Base-by-base conservation (phyloP, 2,329 filamentous ascomycete species). In the Fusarium stilboides region DNA sequence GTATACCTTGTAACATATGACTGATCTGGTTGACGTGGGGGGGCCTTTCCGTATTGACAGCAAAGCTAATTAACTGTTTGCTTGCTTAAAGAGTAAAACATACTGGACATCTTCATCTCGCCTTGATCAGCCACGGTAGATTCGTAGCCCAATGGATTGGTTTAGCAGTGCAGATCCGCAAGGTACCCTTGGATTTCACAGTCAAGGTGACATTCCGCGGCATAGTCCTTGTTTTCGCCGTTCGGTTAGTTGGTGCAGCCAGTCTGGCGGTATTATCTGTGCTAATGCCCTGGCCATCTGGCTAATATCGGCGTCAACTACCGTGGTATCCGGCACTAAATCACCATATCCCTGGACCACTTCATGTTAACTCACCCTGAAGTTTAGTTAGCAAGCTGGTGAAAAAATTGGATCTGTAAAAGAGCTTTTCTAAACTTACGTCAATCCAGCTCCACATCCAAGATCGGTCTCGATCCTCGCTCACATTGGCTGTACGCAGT, bases 181-280 rank as follows among this genome's bases (percentile, higher is more conserved):
- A 70, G 56, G 42, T 62, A 62, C 67, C 44, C 66, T 68, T 70
- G 62, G 63, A 58, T 61, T 60, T 72, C 55, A 56, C 67, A 55
- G 39, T 46, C 53, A 44, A 65, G 60, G 69, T 72, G 39, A 45
- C 61, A 71, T 71, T 71, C 60, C 65, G 61, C 47, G 26, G 14
- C 51, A 50, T 59, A 40, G 53, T 47, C 67, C 69, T 70, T 51
- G 53, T 44, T 53, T 54, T 58, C 37, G 45, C 49, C 39, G 52
- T 65, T 60, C 51, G 63, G 61, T 59, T 54, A 57, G 40, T 46
- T 54, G 33, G 68, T 45, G 40, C 57, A 68, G 68, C 64, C 66
- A 67, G 67, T 54, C 66, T 64, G 65, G 51, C 55, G 67, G 66
- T 63, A 70, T 42, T 51, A 33, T 56, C 43, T 49, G 20, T 33